Conservation (phyloP, 2,329 filamentous ascomycete species). For the Aspergillus candidus region DNA sequence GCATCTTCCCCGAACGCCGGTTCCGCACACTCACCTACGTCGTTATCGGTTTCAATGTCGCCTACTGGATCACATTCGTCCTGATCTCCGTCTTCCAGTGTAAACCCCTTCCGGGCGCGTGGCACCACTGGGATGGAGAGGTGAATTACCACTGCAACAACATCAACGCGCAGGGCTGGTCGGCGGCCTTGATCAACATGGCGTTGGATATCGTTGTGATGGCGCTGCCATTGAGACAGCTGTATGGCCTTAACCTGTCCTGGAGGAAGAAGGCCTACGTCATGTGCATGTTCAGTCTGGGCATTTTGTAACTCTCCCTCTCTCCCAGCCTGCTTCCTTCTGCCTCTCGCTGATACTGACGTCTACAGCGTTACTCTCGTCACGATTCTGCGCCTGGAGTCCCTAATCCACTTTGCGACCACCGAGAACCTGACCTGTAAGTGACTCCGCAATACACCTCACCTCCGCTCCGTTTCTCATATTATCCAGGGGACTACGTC, state of each 20-base stretch:
- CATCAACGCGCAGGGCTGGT: slow-evolving; percentile 34
- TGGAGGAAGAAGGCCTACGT: slow-evolving; percentile 26
- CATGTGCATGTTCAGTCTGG: slow-evolving; percentile 33
- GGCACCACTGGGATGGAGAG: slow-evolving; percentile 37
- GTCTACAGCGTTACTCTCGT: slow-evolving; percentile 38
- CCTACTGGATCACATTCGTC: slow-evolving; percentile 27
- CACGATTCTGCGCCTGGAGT: slow-evolving; percentile 40
- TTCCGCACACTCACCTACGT: slow-evolving; percentile 26
- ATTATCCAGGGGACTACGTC: slow-evolving; percentile 25
- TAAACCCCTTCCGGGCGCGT: slow-evolving; percentile 32
- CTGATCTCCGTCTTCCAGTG: slow-evolving; percentile 36
- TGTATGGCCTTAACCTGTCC: slow-evolving; percentile 24
- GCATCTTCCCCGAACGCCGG: slow-evolving; percentile 37
- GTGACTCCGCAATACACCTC: background rate
- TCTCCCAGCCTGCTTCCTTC: background rate
- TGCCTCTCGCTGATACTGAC: background rate
- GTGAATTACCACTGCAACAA: slow-evolving; percentile 30
- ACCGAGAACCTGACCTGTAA: slow-evolving; percentile 38
- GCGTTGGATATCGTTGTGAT: slow-evolving; percentile 25
- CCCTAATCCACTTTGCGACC: slow-evolving; percentile 38
- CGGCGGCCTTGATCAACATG: slow-evolving; percentile 30
- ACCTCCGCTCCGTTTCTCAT: no score
- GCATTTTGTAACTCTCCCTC: slow-evolving; percentile 27
- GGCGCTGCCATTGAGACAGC: slow-evolving; percentile 22
- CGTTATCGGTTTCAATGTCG: slow-evolving; percentile 26